Evolutionary conservation across 1,139 yeast genomes (phyloP).

Genomic region (Taiozyma sp.): DNA sequence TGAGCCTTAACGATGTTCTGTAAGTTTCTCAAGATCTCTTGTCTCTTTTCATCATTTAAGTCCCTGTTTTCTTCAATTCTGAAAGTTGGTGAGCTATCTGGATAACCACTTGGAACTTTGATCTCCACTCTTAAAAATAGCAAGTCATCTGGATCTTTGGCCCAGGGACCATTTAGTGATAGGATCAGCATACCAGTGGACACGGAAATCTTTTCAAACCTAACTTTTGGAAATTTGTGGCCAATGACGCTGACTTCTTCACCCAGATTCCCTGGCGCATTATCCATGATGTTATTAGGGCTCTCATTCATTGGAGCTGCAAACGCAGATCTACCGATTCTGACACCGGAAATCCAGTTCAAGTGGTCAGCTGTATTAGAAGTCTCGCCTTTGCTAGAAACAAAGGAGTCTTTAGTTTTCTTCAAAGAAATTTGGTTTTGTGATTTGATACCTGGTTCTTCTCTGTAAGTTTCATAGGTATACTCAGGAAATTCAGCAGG

Average conservation of each 20-base stretch:
- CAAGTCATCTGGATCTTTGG: constrained; percentile 41
- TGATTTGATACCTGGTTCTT: constrained; percentile 35
- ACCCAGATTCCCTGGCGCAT: constrained; percentile 66
- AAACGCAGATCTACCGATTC: constrained; percentile 54
- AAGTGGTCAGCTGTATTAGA: constrained; percentile 55
- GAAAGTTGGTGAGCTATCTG: constrained; percentile 54
- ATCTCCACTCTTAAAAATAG: constrained; percentile 67
- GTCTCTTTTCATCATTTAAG: constrained; percentile 40
- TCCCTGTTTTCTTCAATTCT: constrained; percentile 77
- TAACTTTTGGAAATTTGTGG: constrained; percentile 79
- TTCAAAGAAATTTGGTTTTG: constrained; percentile 18
- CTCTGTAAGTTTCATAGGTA: constrained; percentile 43
- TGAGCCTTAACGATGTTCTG: constrained; percentile 52
- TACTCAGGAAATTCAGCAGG: constrained; percentile 33
- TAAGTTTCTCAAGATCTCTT: constrained; percentile 46
- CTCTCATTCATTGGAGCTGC: constrained; percentile 26
- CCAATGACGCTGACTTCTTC: constrained; percentile 91
- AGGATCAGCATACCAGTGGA: constrained; percentile 76
- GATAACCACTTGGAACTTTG: constrained; percentile 67
- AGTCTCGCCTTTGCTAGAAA: constrained; percentile 27
- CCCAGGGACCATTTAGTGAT: constrained; percentile 80
- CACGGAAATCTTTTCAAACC: constrained; percentile 83
- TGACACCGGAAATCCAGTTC: constrained; percentile 91
- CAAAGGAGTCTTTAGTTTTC: constrained; percentile 30
- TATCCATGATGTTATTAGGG: constrained; percentile 33